Base-by-base conservation (phyloP, 306 rosid species). In the Clitoria ternatea region DNA sequence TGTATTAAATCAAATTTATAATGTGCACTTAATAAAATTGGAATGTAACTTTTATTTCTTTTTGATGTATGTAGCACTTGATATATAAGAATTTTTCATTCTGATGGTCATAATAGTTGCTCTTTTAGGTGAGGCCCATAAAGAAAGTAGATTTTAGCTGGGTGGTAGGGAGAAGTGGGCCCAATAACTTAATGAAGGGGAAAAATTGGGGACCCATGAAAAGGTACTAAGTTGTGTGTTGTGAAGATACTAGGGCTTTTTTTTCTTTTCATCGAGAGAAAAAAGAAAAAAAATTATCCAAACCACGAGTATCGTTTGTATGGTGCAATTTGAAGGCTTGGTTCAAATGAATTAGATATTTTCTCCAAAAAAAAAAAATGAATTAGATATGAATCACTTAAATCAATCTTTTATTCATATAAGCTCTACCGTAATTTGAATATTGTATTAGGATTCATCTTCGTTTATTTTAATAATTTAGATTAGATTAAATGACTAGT, bases 161-260 rank as follows among this genome's bases (percentile, higher is more conserved):
- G 42, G 43, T 57, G 42, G 42, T 29, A 47, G 37, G 70, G 77
- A 35, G 52, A 30, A 35, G 78, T 36, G 50, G 71, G 70, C 71
- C 77, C 70, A 61, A 22, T 5, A 1, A 11, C 8, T n/a, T 26
- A 24, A 14, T 24, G 13, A 62, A 50, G 4, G 18, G 64, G 29
- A 0, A 23, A 22, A 48, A 17, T 2, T 2, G 2, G 9, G 71
- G 53, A 26, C 17, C 52, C 52, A 19, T 4, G 27, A n/a, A 49
- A 26, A 39, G 24, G 5, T 35, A 60, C 49, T 44, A 33, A 44
- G 19, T 20, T 44, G 23, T 54, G 18, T 19, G 0, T 13, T 43
- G 24, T 44, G n/a, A n/a, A 64, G 3, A 19, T 30, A 56, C n/a
- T n/a, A n/a, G n/a, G n/a, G n/a, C n/a, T n/a, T n/a, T n/a, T n/a